Evolutionary conservation across 2,329 filamentous ascomycete genomes (phyloP).

Genomic region (Xylaria sp.): DNA sequence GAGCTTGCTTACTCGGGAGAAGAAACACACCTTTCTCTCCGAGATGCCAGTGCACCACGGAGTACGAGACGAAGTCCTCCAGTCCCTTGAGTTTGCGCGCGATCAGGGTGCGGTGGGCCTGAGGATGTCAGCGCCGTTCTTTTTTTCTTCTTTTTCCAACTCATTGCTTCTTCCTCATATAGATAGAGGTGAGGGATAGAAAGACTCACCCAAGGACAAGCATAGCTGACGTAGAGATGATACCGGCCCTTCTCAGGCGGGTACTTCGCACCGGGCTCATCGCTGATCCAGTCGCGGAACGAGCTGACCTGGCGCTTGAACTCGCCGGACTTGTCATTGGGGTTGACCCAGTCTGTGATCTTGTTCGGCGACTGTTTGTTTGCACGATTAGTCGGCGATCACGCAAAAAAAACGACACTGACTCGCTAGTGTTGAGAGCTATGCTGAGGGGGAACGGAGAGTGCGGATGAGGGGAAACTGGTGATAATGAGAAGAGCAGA

Average conservation of each 20-base stretch:
- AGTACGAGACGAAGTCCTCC: conserved; percentile 73
- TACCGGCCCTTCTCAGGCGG: conserved; percentile 85
- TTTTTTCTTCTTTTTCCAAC: background rate
- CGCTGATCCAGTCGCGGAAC: conserved; percentile 77
- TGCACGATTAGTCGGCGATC: background rate
- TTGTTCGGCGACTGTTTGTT: conserved; percentile 29
- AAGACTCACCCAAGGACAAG: conserved; percentile 71
- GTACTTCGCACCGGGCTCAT: conserved; percentile 65
- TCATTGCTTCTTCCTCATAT: too few species aligned
- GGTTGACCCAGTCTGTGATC: conserved; percentile 81
- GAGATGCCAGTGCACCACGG: conserved; percentile 92
- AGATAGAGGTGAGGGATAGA: background rate
- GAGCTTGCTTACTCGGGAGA: too few species aligned
- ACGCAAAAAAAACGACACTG: too few species aligned
- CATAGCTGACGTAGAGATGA: conserved; percentile 91
- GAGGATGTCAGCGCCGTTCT: background rate
- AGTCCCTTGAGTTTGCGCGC: conserved; percentile 86
- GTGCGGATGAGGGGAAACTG: background rate
- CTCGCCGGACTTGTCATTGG: conserved; percentile 73
- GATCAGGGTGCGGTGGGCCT: conserved; percentile 80
- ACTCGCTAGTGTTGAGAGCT: too few species aligned
- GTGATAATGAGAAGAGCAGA: background rate
- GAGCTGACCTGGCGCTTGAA: conserved; percentile 84
- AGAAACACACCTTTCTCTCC: conserved; percentile 43
- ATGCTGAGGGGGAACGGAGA: background rate